A percentile compares a stretch with the other conserved stretches of the same genome.
Conservation (phyloP, 306 rosid genomes). For the Mucuna pruriens region DNA sequence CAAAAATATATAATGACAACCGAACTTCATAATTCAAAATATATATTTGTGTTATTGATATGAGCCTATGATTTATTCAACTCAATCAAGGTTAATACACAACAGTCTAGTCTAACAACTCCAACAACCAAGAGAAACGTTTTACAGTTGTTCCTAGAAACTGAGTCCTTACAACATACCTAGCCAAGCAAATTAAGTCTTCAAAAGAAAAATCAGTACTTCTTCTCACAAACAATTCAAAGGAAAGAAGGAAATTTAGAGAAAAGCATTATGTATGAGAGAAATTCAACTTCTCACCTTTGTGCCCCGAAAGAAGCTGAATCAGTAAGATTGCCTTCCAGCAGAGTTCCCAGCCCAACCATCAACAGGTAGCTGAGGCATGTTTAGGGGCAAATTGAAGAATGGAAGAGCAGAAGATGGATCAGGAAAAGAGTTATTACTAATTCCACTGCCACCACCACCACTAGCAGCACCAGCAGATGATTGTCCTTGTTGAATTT, state of each 20-base stretch:
- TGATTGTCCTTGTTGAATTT: constrained; percentile 67
- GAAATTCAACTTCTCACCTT: constrained; percentile 57
- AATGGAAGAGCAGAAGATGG: constrained; percentile 80
- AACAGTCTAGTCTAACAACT: constrained; percentile 40
- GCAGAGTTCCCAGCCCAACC: constrained; percentile 79
- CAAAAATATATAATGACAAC: constrained; percentile 5
- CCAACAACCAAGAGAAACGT: constrained; percentile 38
- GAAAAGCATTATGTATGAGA: constrained; percentile 30
- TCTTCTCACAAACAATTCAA: constrained; percentile 37
- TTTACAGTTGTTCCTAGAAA: constrained; percentile 49
- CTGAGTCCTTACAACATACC: constrained; percentile 40
- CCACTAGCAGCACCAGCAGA: constrained; percentile 41
- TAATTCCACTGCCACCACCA: constrained; percentile 36
- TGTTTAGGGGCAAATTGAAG: constrained; percentile 79
- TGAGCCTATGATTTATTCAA: constrained; percentile 35
- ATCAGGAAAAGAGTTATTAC: constrained; percentile 65
- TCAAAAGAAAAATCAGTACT: constrained; percentile 32
- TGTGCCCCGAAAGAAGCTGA: constrained; percentile 30
- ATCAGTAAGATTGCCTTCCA: constrained; percentile 66
- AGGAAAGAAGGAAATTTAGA: constrained; percentile 32
- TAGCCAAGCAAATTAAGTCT: constrained; percentile 31
- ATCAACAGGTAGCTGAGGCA: constrained; percentile 74
- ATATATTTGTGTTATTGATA: constrained; percentile 10
- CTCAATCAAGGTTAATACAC: constrained; percentile 44
- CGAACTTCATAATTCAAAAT: neutral